Conservation (phyloP, 2,329 filamentous ascomycete genomes). For the Cercospora sojina region DNA sequence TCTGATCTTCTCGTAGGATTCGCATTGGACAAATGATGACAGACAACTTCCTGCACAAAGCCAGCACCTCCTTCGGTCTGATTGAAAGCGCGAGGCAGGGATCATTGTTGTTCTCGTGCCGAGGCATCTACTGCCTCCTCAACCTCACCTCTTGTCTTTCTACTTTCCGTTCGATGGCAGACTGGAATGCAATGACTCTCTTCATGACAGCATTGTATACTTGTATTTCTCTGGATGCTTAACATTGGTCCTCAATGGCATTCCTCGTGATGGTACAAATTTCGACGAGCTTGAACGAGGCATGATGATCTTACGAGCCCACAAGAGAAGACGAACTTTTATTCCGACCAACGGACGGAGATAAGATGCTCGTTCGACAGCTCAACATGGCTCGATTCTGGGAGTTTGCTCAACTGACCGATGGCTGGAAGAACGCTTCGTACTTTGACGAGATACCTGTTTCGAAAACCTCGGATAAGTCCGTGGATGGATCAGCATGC, state of each 20-base stretch:
- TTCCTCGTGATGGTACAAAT: background rate
- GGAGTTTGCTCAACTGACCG: conserved; percentile 33
- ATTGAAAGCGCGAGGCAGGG: background rate
- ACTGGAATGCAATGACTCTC: background rate
- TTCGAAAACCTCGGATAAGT: background rate
- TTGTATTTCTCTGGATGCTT: background rate
- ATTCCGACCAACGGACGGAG: background rate
- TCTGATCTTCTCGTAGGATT: background rate
- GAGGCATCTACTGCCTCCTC: background rate
- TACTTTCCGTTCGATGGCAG: background rate
- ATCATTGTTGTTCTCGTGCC: background rate
- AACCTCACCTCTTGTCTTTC: background rate
- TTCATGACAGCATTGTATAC: background rate
- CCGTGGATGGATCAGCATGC: conserved; percentile 18
- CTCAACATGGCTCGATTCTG: conserved; percentile 30
- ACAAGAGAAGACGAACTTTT: background rate
- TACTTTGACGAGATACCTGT: conserved; percentile 42
- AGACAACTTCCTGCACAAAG: background rate
- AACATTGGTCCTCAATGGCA: background rate
- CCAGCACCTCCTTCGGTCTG: background rate
- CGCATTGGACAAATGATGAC: background rate
- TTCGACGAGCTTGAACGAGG: background rate
- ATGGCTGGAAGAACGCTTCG: conserved; percentile 34
- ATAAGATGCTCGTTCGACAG: background rate
- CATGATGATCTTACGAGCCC: background rate